These are phyloP conservation scores for Amauroascus niger DNA, from an alignment of 2,329 filamentous ascomycete genomes.

Conservation along the genomic window DNA sequence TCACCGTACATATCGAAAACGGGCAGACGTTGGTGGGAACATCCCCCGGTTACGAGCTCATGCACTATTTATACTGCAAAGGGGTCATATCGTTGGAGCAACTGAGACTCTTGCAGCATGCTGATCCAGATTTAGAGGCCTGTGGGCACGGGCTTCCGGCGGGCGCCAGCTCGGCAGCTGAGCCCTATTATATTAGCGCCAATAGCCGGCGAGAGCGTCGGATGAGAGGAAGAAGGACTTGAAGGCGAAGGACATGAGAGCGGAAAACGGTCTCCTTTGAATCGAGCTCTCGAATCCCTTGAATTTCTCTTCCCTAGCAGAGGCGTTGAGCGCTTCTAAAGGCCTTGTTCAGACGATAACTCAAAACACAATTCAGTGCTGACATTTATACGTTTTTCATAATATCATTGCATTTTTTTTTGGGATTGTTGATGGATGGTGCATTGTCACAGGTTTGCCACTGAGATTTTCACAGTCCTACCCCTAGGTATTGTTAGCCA, in stretches of 20 bases:
- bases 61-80: slow-evolving; percentile 37
- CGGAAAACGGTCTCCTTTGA: not conserved
- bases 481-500: not conserved
- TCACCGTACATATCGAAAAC: slow-evolving; percentile 32
- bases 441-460: not conserved
- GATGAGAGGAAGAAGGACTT: slow-evolving; percentile 25
- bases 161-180: slow-evolving; percentile 27
- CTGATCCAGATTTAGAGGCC: slow-evolving; percentile 16
- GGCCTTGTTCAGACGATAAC: not conserved
- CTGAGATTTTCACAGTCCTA: not conserved
- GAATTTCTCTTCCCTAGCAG: not conserved
- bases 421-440: not conserved
- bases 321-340: not conserved
- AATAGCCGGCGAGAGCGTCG: slow-evolving; percentile 26
- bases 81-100: slow-evolving; percentile 37
- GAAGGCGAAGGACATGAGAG: not conserved
- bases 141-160: slow-evolving; percentile 28
- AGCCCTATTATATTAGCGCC: slow-evolving; percentile 33
- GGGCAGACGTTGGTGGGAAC: slow-evolving; percentile 35
- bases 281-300: not conserved
- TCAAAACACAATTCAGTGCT: not conserved
- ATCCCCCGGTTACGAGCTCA: slow-evolving; percentile 36
- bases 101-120: slow-evolving; percentile 35
- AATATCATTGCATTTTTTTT: not conserved
- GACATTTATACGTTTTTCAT: not conserved